A percentile compares a stretch with the other conserved stretches of the same genome.
Conservation (phyloP, 768 basidiomycete species). For the Kwoniella shandongensis region DNA sequence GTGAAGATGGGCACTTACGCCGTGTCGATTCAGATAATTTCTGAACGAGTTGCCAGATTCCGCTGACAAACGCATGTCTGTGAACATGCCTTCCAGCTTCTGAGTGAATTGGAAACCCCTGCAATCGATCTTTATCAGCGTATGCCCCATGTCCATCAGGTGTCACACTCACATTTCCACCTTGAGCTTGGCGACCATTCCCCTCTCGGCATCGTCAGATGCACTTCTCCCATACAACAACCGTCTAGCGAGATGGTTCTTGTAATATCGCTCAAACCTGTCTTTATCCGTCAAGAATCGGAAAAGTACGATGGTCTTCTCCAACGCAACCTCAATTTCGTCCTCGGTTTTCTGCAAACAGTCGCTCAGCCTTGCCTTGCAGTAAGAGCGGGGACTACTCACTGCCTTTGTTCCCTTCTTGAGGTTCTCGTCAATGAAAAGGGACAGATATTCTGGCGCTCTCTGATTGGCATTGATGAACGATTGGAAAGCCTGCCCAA, state of each 20-base stretch:
- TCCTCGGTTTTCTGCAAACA: constrained; percentile 79
- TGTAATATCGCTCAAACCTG: constrained; percentile 97
- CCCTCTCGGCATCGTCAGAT: constrained; percentile 95
- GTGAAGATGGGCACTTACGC: constrained; percentile 58
- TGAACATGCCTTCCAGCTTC: constrained; percentile 98
- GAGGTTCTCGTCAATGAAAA: constrained; percentile 95
- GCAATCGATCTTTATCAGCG: neutral
- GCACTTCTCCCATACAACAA: constrained; percentile 81
- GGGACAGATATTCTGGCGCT: constrained; percentile 88
- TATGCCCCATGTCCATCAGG: neutral
- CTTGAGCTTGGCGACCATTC: constrained; percentile 96
- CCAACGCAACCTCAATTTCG: constrained; percentile 83
- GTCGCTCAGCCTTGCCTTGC: neutral
- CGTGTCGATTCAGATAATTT: constrained; percentile 58
- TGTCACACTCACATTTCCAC: constrained; percentile 63
- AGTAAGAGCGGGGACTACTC: constrained; percentile 49
- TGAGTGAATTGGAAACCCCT: constrained; percentile 94
- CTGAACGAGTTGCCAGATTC: constrained; percentile 70
- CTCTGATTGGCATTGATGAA: constrained; percentile 87
- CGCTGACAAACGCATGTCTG: constrained; percentile 84
- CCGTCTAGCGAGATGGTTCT: constrained; percentile 89
- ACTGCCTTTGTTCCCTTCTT: constrained; percentile 93
- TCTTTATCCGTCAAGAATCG: constrained; percentile 93
- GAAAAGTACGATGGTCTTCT: constrained; percentile 96
- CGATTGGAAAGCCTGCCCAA: constrained; percentile 78